A percentile compares a stretch with the other conserved stretches of the same genome.
Evolutionary conservation across 2,329 filamentous ascomycete genomes (phyloP).

Genomic region (Magnaporthales sp.): DNA sequence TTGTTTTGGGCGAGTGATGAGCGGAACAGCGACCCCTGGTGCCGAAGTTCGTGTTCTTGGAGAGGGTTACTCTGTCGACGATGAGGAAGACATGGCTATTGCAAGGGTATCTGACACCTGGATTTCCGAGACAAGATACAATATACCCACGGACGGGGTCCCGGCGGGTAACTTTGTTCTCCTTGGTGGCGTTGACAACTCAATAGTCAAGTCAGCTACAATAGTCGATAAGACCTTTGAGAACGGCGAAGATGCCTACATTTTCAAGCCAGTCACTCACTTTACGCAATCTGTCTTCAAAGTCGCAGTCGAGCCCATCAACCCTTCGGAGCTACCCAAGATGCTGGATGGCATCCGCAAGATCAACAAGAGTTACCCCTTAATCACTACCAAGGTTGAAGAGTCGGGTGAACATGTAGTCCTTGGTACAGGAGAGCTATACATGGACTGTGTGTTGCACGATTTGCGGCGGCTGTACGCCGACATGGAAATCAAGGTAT

Average conservation of each 20-base stretch:
- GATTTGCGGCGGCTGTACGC: slow-evolving; percentile 89
- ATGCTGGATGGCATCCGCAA: slow-evolving; percentile 96
- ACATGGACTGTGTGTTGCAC: slow-evolving; percentile 98
- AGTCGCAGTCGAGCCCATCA: slow-evolving; percentile 95
- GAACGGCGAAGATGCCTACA: slow-evolving; percentile 85
- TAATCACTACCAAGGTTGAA: slow-evolving; percentile 94
- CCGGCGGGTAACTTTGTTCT: slow-evolving; percentile 91
- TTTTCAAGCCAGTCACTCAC: slow-evolving; percentile 87
- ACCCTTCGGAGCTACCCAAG: slow-evolving; percentile 94
- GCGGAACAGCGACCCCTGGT: slow-evolving; percentile 76
- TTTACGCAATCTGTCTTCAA: slow-evolving; percentile 98
- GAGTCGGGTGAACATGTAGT: slow-evolving; percentile 96
- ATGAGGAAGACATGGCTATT: slow-evolving; percentile 93
- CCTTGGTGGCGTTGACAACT: slow-evolving; percentile 91
- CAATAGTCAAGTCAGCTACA: slow-evolving; percentile 95
- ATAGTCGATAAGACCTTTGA: slow-evolving; percentile 73
- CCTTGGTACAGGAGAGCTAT: slow-evolving; percentile 92
- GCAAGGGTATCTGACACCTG: slow-evolving; percentile 80
- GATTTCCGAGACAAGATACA: slow-evolving; percentile 89
- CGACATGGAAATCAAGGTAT: slow-evolving; percentile 99
- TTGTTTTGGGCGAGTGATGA: slow-evolving; percentile 85
- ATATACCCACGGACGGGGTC: slow-evolving; percentile 81
- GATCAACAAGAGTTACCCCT: slow-evolving; percentile 94
- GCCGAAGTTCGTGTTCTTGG: slow-evolving; percentile 84
- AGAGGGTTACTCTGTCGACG: slow-evolving; percentile 91